Evolutionary conservation across 2,329 filamentous ascomycete species (phyloP), one percentile per base, ranked within the genome.

Genomic region (Xylaria sp.): DNA sequence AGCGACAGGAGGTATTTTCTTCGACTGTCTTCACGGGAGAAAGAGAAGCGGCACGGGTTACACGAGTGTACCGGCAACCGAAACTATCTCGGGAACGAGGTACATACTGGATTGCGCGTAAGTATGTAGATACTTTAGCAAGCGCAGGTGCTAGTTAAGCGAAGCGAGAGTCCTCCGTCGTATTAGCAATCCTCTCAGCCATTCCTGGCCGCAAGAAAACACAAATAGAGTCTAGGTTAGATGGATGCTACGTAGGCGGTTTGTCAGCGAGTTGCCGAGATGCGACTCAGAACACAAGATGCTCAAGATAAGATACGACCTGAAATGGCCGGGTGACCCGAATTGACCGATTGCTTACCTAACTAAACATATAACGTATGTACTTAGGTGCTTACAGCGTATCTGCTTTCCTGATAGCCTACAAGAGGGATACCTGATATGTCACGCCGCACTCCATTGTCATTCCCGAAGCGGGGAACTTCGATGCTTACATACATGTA

Each of bases 141-240:
- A 61, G 62, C 59, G 7, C 34, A 56, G 62, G 42, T 50, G 64
- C 45, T 48, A 63, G 64, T 34, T 48, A 63, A 65, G 59, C 64
- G 34, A 61, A 11, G 51, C 11, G 19, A 27, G 47, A 63, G 63
- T 32, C n/a, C 34, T 34, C 17, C n/a, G 42, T 42, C 32, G 39
- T 57, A 69, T 69, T 69, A 69, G 63, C 59, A 67, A 69, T 67
- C 36, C 12, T 19, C 24, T 69, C 55, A n/a, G 54, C 63, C 21
- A 47, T 62, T 54, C 54, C 19, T 61, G n/a, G 47, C 61, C n/a
- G 61, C 39, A 14, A 12, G 48, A 12, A n/a, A 51, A 32, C 21
- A 32, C 53, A 39, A 60, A 58, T 47, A 58, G 11, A 64, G 19
- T 42, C n/a, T 2, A 8, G 27, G 48, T 39, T 56, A 50, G 42